Conservation (phyloP, 2,329 filamentous ascomycete genomes). For the Epichloe festucae region DNA sequence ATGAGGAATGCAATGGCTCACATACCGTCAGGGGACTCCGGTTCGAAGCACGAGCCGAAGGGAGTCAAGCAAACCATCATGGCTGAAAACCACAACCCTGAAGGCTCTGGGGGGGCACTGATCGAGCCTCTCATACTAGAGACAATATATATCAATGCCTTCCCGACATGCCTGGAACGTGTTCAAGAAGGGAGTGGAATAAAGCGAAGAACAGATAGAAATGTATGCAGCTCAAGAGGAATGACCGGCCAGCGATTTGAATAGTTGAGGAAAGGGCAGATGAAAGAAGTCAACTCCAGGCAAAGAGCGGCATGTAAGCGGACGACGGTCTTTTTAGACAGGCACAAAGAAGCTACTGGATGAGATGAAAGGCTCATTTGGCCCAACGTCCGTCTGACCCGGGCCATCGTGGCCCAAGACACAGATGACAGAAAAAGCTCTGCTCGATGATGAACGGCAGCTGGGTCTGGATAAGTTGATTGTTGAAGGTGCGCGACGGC, state of each 20-base stretch:
- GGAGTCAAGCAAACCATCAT: conserved; percentile 33
- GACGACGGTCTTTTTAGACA: conserved; percentile 1
- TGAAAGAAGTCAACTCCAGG: conserved; percentile 5
- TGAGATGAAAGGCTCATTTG: conserved; percentile 8
- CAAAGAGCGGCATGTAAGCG: background rate
- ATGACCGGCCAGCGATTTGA: conserved; percentile 11
- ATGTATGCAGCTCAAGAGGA: conserved; percentile 7
- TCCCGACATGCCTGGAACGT: conserved; percentile 6
- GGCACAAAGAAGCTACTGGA: conserved; percentile 2
- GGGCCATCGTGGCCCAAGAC: conserved; percentile 8
- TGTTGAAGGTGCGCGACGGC: conserved; percentile 14
- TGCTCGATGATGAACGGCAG: conserved; percentile 9
- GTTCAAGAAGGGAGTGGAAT: background rate
- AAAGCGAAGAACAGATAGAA: background rate
- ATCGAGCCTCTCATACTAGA: conserved; percentile 28
- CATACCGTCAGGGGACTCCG: conserved; percentile 28
- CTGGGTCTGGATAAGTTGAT: conserved; percentile 9
- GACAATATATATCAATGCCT: conserved; percentile 2
- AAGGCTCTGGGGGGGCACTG: conserved; percentile 27
- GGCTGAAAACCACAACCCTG: conserved; percentile 34
- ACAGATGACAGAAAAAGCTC: conserved; percentile 5
- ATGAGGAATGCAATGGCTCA: conserved; percentile 7
- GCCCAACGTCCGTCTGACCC: conserved; percentile 3
- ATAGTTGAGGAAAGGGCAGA: background rate
- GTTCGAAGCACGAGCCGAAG: conserved; percentile 24